These are phyloP conservation scores for Leucocoprinus birnbaumii DNA, from an alignment of 768 basidiomycete genomes.

Conservation along the genomic window DNA sequence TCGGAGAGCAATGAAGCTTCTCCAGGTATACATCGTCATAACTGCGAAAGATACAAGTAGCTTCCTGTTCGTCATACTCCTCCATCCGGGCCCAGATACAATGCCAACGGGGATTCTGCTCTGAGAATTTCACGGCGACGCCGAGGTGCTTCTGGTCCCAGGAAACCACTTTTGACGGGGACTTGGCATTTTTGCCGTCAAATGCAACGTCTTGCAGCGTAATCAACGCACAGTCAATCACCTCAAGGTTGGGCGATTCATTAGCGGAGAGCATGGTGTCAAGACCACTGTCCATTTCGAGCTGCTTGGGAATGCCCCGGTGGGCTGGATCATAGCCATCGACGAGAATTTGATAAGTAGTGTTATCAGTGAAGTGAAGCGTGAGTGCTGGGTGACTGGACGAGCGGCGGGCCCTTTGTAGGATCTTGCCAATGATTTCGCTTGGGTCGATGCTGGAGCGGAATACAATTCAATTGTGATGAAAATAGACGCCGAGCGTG, in stretches of 20 bases:
- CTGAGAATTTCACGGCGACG: conserved; percentile 54
- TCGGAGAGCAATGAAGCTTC: conserved; percentile 36
- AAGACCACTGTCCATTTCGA: conserved; percentile 52
- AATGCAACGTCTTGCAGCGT: conserved; percentile 60
- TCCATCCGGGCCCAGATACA: conserved; percentile 63
- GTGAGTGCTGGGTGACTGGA: conserved; percentile 42
- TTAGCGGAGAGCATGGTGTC: conserved; percentile 29
- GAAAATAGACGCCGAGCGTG: not conserved
- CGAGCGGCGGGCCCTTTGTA: conserved; percentile 38
- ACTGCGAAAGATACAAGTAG: conserved; percentile 49
- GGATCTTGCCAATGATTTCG: conserved; percentile 40
- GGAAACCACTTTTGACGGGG: conserved; percentile 21
- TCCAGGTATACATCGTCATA: conserved; percentile 62
- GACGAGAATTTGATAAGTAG: conserved; percentile 48
- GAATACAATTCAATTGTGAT: conserved; percentile 5
- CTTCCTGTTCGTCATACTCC: conserved; percentile 41
- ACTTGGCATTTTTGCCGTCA: conserved; percentile 30
- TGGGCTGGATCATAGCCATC: conserved; percentile 60
- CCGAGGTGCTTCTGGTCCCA: conserved; percentile 48
- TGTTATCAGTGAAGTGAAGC: conserved; percentile 43
- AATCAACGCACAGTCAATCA: conserved; percentile 52
- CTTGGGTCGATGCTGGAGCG: conserved; percentile 35
- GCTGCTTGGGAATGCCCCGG: conserved; percentile 54
- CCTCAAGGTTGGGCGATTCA: conserved; percentile 32
- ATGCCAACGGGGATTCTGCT: conserved; percentile 45